These are phyloP conservation scores for Tolypocladium inflatum DNA, from an alignment of 2,329 filamentous ascomycete genomes.

Conservation along the genomic window DNA sequence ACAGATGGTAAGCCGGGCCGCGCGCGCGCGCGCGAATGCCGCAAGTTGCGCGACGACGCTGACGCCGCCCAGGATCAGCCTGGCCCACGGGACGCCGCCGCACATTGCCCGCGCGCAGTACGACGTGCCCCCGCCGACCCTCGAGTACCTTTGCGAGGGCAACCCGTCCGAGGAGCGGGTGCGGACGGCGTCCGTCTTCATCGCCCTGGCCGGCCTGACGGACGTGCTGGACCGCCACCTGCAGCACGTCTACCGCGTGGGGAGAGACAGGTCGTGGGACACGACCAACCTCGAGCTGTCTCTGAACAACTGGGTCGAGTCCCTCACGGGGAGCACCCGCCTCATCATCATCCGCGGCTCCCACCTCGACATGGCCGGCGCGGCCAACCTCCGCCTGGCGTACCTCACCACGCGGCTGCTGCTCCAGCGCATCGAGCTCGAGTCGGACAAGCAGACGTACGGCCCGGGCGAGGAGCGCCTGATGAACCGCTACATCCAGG, in stretches of 20 bases:
- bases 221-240: constrained; percentile 23
- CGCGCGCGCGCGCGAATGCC: neutral
- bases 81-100: constrained; percentile 43
- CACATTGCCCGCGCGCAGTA: constrained; percentile 34
- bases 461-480: constrained; percentile 11
- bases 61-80: constrained; percentile 30
- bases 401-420: constrained; percentile 39
- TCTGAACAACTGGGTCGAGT: constrained; percentile 34
- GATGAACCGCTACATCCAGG: constrained; percentile 26
- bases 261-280: constrained; percentile 14
- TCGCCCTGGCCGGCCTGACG: constrained; percentile 34
- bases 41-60: neutral
- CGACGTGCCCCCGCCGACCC: constrained; percentile 34
- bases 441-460: constrained; percentile 23
- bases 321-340: constrained; percentile 25
- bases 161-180: constrained; percentile 7
- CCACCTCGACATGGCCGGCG: constrained; percentile 30
- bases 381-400: constrained; percentile 39
- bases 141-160: constrained; percentile 22
- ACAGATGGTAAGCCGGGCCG: constrained; percentile 36
- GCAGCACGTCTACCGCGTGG: constrained; percentile 25
- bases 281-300: constrained; percentile 24
- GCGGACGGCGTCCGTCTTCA: constrained; percentile 28
- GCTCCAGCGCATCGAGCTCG: constrained; percentile 35
- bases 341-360: constrained; percentile 31